A percentile compares a stretch with the other conserved stretches of the same genome.
These are phyloP conservation scores for Trichoderma semiorbis DNA, from an alignment of 2,329 filamentous ascomycete genomes.

Conservation along the genomic window DNA sequence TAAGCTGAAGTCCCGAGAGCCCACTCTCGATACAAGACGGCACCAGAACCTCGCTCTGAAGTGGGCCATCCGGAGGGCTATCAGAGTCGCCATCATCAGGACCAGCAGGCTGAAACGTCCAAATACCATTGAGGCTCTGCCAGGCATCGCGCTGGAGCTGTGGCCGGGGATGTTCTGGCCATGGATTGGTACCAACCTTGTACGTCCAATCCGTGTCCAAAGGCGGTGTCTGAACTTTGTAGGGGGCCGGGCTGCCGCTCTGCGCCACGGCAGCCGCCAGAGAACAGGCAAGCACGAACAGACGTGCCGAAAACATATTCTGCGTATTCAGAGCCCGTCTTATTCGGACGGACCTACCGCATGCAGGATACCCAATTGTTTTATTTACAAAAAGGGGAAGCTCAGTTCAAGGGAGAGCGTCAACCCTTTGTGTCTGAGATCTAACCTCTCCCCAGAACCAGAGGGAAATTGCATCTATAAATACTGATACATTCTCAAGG, in stretches of 20 bases:
- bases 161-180: constrained; percentile 57
- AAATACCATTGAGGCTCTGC: constrained; percentile 57
- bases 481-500: neutral
- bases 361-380: neutral
- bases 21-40: constrained; percentile 45
- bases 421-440: neutral
- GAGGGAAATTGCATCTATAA: neutral
- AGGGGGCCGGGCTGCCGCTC: constrained; percentile 25
- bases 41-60: constrained; percentile 40
- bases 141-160: constrained; percentile 52
- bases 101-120: constrained; percentile 46
- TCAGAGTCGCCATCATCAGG: constrained; percentile 18
- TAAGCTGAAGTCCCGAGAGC: constrained; percentile 46
- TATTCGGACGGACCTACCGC: neutral
- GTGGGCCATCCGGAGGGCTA: constrained; percentile 25
- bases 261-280: constrained; percentile 1
- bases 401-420: neutral
- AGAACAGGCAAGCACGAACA: neutral
- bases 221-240: constrained; percentile 38
- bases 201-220: constrained; percentile 52
- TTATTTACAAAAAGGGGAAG: neutral
- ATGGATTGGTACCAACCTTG: constrained; percentile 49
- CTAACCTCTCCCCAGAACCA: neutral
- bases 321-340: neutral
- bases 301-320: neutral